A percentile compares a stretch with the other conserved stretches of the same genome.
phyloP scores from a whole-genome alignment of 352 stramenopile genomes.

The Elongisporangium undulatum region DNA sequence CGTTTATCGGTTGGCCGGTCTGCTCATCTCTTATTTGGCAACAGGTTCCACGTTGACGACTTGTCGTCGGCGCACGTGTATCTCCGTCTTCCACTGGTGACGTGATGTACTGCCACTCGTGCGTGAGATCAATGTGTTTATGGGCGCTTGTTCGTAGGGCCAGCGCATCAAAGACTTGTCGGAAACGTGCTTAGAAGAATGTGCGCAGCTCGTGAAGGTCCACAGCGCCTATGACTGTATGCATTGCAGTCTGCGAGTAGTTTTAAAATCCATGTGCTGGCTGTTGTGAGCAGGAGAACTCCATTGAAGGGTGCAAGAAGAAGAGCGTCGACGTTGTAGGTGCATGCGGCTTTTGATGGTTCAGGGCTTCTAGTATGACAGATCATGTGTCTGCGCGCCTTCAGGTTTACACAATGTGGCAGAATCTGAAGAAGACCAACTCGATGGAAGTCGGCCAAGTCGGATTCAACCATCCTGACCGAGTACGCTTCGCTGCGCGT shows the following conservation, averaged over 20 bases:
- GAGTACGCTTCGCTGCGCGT: constrained; percentile 20
- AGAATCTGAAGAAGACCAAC: constrained; percentile 89
- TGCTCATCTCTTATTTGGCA: not conserved
- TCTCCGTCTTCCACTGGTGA: constrained; percentile 88
- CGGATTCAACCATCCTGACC: constrained; percentile 67
- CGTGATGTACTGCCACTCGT: constrained; percentile 8
- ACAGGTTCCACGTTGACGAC: constrained; percentile 97
- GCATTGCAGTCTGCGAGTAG: not conserved
- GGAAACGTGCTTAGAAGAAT: constrained; percentile 82
- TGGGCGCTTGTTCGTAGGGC: constrained; percentile 28
- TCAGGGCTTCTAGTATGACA: not conserved
- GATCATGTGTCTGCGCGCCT: not conserved
- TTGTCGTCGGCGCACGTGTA: constrained; percentile 98
- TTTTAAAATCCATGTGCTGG: not conserved
- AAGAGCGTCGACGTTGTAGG: constrained; percentile 82
- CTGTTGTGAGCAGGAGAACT: constrained; percentile 69
- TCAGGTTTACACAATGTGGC: constrained; percentile 91
- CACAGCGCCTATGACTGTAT: not conserved
- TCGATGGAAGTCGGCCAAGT: constrained; percentile 92
- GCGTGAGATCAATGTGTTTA: not conserved
- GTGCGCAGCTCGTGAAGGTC: constrained; percentile 90
- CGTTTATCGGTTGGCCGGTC: not conserved
- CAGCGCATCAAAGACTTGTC: constrained; percentile 82
- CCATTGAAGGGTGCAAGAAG: constrained; percentile 92
- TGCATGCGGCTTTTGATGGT: constrained; percentile 2